Evolutionary conservation across 2,329 filamentous ascomycete species (phyloP).

Genomic region (Ilyonectria sp.): DNA sequence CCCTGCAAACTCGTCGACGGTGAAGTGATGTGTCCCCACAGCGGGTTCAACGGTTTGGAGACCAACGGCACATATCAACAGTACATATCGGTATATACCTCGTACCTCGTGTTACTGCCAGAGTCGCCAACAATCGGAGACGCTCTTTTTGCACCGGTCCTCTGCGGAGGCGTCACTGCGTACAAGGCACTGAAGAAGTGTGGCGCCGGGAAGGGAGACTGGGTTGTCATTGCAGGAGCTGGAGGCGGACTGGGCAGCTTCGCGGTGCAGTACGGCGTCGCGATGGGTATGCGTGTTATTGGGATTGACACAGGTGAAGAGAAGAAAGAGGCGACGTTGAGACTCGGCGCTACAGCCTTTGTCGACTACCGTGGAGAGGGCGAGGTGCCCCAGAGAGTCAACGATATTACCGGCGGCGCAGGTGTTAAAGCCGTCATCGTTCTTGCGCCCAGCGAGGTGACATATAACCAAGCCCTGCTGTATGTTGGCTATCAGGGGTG

Average conservation of each 20-base stretch:
- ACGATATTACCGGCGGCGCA: not conserved
- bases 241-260: slow-evolving; percentile 13
- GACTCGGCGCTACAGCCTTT: not conserved
- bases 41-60: slow-evolving; percentile 2
- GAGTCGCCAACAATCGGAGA: not conserved
- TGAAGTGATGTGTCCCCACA: slow-evolving; percentile 10
- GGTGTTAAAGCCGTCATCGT: slow-evolving; percentile 5
- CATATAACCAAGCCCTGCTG: slow-evolving; percentile 13
- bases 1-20: slow-evolving; percentile 3
- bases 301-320: slow-evolving; percentile 11
- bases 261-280: slow-evolving; percentile 7
- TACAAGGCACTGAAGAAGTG: slow-evolving; percentile 14
- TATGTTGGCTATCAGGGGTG: slow-evolving; percentile 11
- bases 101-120: not conserved
- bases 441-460: slow-evolving; percentile 11
- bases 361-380: slow-evolving; percentile 1
- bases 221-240: slow-evolving; percentile 10
- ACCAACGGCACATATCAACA: slow-evolving; percentile 11
- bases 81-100: slow-evolving; percentile 3
- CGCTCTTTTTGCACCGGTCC: slow-evolving; percentile 3
- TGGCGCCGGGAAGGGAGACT: slow-evolving; percentile 3
- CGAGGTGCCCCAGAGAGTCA: not conserved
- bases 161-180: slow-evolving; percentile 9
- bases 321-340: not conserved
- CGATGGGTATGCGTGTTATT: slow-evolving; percentile 13